Percentiles rank a stretch among this genome's conserved stretches.
These are phyloP conservation scores for Brassica hybrid DNA, from an alignment of 441 rosid species.

Conservation along the genomic window DNA sequence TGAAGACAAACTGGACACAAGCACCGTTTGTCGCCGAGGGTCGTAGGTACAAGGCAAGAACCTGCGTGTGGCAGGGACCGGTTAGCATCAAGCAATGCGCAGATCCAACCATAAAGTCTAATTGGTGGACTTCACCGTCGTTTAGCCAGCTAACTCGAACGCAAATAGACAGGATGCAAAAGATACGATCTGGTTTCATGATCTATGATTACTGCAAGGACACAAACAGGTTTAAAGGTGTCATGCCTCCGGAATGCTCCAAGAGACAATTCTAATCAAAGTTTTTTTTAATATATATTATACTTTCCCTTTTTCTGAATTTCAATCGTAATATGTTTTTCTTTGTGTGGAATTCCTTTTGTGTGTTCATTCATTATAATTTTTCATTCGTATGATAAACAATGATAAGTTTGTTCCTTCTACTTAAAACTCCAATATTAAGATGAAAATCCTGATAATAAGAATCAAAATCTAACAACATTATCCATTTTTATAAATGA, in stretches of 20 bases:
- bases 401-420: no score
- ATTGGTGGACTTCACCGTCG: conserved; percentile 74
- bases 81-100: conserved; percentile 59
- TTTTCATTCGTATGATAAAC: background rate
- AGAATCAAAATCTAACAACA: no score
- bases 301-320: background rate
- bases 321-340: background rate
- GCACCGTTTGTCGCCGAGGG: conserved; percentile 59
- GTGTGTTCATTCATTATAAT: conserved; percentile 19
- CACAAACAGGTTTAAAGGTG: conserved; percentile 61
- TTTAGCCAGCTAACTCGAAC: conserved; percentile 55
- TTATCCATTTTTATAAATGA: no score
- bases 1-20: conserved; percentile 51
- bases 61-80: conserved; percentile 71
- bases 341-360: background rate
- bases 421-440: no score
- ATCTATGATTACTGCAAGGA: conserved; percentile 81
- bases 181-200: conserved; percentile 66
- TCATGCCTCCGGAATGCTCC: conserved; percentile 39
- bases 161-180: conserved; percentile 53
- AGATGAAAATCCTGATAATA: no score
- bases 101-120: conserved; percentile 40
- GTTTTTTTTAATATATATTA: background rate
- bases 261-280: conserved; percentile 27
- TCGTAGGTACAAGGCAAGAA: conserved; percentile 49